Evolutionary conservation across 2,329 filamentous ascomycete genomes (phyloP), one percentile per base, ranked within the genome.

Genomic region (Ceratocystis alfenasii): DNA sequence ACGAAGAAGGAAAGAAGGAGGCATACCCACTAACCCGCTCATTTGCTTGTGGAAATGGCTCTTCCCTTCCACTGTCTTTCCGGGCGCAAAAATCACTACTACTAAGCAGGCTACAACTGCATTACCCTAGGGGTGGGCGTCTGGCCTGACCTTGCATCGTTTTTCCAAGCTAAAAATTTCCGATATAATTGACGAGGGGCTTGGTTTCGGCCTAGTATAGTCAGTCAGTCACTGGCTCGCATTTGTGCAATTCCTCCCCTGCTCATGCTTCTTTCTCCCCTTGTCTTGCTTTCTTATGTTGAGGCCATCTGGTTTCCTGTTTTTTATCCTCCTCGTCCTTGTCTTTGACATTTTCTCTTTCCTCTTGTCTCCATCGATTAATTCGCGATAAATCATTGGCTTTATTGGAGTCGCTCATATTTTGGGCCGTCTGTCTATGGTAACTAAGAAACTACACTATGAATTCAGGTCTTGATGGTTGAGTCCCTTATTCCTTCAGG

Each of bases 101-200:
- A 41, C 36, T 8, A 15, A 15, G 36, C 55, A 36, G 55, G 17
- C 55, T 30, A 59, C 28, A 59, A 59, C 33, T 12, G 36, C 36
- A 59, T 59, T n/a, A 59, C 17, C 28, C 55, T 33, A 59, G 12
- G 17, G 7, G n/a, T 36, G 20, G 12, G 48, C 3, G 22, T 53
- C 48, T 53, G 20, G 20, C 25, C 48, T 33, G 28, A n/a, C 17
- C 25, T 59, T 57, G 22, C 30, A 7, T 59, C 28, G 7, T 22
- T 59, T 59, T 59, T 20, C 3, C 55, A 36, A 36, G 28, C 55
- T 59, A 59, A 59, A 59, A 36, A 10, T 59, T 36, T 59, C 55
- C 48, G 48, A 53, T 53, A 25, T 53, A 53, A 53, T 59, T 17
- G 53, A 59, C 28, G 55, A 33, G 28, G 28, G 55, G 28, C 25